Percentiles rank a stretch among this genome's conserved stretches.
Evolutionary conservation across 2,329 filamentous ascomycete genomes (phyloP).

Genomic region (Colletotrichum orchidophilum): DNA sequence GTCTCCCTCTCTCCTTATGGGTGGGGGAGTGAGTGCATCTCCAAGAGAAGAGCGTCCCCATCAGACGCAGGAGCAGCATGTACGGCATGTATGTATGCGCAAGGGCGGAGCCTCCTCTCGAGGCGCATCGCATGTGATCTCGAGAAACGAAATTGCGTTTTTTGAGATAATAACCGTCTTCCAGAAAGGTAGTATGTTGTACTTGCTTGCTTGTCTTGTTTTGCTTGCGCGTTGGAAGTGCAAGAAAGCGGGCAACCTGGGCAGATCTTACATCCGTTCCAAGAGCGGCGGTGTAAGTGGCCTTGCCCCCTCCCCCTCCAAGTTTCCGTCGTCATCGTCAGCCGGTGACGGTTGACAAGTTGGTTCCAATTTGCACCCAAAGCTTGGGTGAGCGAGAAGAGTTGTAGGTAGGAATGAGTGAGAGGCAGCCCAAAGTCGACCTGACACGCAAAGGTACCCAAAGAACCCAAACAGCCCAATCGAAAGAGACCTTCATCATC

Average conservation of each 20-base stretch:
- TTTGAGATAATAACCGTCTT: not conserved
- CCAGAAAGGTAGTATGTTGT: not conserved
- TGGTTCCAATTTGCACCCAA: not conserved
- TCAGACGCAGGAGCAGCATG: not conserved
- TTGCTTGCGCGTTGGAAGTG: not conserved
- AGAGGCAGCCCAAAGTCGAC: conserved; percentile 23
- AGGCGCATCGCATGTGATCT: conserved; percentile 13
- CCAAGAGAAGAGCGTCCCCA: not conserved
- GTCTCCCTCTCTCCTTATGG: not conserved
- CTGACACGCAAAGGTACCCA: conserved; percentile 30
- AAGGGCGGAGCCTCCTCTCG: not conserved
- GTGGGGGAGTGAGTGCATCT: conserved; percentile 20
- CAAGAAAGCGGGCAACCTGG: not conserved
- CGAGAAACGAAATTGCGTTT: conserved; percentile 1
- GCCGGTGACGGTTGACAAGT: conserved; percentile 18
- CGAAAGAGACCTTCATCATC: conserved; percentile 3
- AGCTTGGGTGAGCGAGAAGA: not conserved
- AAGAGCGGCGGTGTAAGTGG: conserved; percentile 30
- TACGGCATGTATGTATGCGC: not conserved
- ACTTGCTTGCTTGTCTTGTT: not conserved
- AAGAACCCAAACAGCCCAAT: conserved; percentile 17
- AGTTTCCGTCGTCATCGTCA: conserved; percentile 28
- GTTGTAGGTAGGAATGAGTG: not conserved
- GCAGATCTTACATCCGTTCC: conserved; percentile 7
- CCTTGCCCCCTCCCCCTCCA: not conserved